These are phyloP conservation scores for Phytophthora aleatoria DNA, from an alignment of 352 stramenopile genomes.

Conservation along the genomic window DNA sequence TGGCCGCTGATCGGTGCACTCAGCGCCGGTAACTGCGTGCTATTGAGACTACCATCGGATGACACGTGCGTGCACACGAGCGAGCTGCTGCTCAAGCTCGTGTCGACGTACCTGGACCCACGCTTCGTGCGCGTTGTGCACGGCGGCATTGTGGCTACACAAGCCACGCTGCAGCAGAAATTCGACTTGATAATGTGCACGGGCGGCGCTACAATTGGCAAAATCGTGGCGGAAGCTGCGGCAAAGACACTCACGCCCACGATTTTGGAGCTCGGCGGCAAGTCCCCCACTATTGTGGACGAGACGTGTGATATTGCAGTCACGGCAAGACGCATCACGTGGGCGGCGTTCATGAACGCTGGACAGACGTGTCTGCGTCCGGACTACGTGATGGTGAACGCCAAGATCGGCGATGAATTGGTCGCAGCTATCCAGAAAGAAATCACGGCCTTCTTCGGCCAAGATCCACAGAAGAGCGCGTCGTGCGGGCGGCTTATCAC, in stretches of 20 bases:
- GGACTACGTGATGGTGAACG: conserved; percentile 92
- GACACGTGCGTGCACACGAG: conserved; percentile 57
- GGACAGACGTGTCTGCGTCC: conserved; percentile 95
- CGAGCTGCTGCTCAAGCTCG: conserved; percentile 48
- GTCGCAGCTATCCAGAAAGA: conserved; percentile 47
- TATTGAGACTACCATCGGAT: conserved; percentile 92
- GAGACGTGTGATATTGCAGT: conserved; percentile 59
- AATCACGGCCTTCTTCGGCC: conserved; percentile 58
- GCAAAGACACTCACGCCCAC: conserved; percentile 94
- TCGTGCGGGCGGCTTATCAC: conserved; percentile 77
- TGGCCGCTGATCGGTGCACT: conserved; percentile 80
- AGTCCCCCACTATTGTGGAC: conserved; percentile 88
- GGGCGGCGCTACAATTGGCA: conserved; percentile 71
- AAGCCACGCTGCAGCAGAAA: conserved; percentile 71
- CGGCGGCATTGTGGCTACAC: conserved; percentile 70
- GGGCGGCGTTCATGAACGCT: conserved; percentile 87
- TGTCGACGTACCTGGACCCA: conserved; percentile 66
- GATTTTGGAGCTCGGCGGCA: conserved; percentile 95
- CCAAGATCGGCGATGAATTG: conserved; percentile 63
- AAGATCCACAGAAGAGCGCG: conserved; percentile 46
- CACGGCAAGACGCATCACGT: conserved; percentile 81
- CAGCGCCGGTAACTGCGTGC: conserved; percentile 90
- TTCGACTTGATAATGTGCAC: conserved; percentile 86
- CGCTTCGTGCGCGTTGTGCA: conserved; percentile 77
- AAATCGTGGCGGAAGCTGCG: conserved; percentile 88